These are phyloP conservation scores for Boletus sp. DNA, from an alignment of 768 basidiomycete genomes.

Conservation along the genomic window DNA sequence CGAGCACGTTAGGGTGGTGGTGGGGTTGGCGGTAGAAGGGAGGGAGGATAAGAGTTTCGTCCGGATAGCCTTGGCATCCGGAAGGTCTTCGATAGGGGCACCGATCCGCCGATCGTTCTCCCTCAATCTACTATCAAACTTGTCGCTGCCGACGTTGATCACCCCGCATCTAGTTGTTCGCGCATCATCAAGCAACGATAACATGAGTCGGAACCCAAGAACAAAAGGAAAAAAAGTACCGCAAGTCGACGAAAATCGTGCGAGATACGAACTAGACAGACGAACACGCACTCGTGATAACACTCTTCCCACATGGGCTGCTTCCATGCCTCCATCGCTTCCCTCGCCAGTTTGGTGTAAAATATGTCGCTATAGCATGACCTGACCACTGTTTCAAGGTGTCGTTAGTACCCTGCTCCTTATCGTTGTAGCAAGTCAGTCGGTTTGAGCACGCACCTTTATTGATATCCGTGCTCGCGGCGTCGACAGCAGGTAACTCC, in stretches of 20 bases:
- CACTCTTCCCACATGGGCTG: constrained; percentile 63
- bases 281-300: constrained; percentile 75
- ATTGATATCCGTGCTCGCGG: constrained; percentile 60
- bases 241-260: neutral
- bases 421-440: neutral
- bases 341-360: constrained; percentile 67
- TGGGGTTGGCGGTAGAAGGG: neutral
- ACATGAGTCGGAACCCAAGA: neutral
- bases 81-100: constrained; percentile 39
- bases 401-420: neutral
- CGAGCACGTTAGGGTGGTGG: neutral
- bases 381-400: constrained; percentile 56
- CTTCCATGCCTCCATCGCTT: constrained; percentile 78
- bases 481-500: constrained; percentile 75
- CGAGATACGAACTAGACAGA: neutral
- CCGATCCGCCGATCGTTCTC: constrained; percentile 62
- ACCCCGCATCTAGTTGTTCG: constrained; percentile 23
- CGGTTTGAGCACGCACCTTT: constrained; percentile 22
- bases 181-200: neutral
- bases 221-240: neutral
- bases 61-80: constrained; percentile 12
- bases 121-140: constrained; percentile 54
- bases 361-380: constrained; percentile 68
- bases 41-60: constrained; percentile 18
- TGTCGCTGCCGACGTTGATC: constrained; percentile 19